Evolutionary conservation across 805 yeast species (phyloP).

Genomic region (Osmozyma mogii): DNA sequence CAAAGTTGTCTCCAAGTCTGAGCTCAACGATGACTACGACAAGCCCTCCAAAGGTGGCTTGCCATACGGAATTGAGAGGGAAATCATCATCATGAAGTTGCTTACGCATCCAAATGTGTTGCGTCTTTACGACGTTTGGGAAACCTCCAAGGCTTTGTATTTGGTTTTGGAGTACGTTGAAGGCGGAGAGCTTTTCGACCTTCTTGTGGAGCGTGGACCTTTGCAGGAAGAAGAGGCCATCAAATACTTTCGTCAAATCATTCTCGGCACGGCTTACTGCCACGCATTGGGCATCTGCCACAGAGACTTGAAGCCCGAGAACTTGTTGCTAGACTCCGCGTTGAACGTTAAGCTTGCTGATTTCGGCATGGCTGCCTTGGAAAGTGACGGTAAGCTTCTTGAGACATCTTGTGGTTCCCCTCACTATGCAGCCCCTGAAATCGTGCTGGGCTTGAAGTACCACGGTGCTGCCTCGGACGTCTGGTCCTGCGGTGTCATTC

Average conservation of each 20-base stretch:
- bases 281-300: slow-evolving; percentile 77
- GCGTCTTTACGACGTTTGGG: slow-evolving; percentile 96
- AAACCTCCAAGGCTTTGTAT: slow-evolving; percentile 82
- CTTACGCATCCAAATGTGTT: slow-evolving; percentile 90
- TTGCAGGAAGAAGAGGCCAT: slow-evolving; percentile 68
- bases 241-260: slow-evolving; percentile 67
- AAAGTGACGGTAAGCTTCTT: slow-evolving; percentile 57
- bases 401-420: slow-evolving; percentile 86
- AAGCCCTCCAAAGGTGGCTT: slow-evolving; percentile 36
- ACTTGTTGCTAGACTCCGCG: slow-evolving; percentile 57
- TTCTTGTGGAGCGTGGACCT: slow-evolving; percentile 63
- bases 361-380: slow-evolving; percentile 86
- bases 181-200: slow-evolving; percentile 81
- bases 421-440: slow-evolving; percentile 85
- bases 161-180: slow-evolving; percentile 76
- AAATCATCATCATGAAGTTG: slow-evolving; percentile 93
- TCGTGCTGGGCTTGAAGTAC: slow-evolving; percentile 67
- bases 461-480: slow-evolving; percentile 83
- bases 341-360: slow-evolving; percentile 74
- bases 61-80: slow-evolving; percentile 95
- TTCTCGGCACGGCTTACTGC: slow-evolving; percentile 72
- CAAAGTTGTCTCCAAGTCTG: slow-evolving; percentile 68
- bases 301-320: slow-evolving; percentile 78
- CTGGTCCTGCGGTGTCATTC: slow-evolving; percentile 83
- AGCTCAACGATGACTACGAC: slow-evolving; percentile 32